Percentiles rank a stretch among this genome's conserved stretches.
phyloP scores from a whole-genome alignment of 176 grass and related monocot species.

The Juncus effusus region DNA sequence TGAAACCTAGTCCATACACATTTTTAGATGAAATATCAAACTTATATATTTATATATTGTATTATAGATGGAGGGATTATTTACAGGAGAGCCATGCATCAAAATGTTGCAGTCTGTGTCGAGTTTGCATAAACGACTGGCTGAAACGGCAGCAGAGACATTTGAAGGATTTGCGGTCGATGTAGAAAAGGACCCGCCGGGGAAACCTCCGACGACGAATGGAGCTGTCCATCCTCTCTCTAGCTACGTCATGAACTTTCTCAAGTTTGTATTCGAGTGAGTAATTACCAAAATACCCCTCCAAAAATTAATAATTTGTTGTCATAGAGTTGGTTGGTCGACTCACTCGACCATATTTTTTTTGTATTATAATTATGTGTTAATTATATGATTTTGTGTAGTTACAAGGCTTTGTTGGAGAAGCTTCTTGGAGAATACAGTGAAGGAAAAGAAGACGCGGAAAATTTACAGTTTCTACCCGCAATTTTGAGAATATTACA shows the following conservation, averaged over 20 bases:
- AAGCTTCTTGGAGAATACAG: conserved; percentile 39
- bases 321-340: too few species aligned
- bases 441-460: conserved; percentile 30
- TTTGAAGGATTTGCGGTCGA: conserved; percentile 45
- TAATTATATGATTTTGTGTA: conserved; percentile 14
- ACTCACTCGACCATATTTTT: too few species aligned
- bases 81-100: conserved; percentile 39
- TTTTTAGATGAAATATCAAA: too few species aligned
- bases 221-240: conserved; percentile 52
- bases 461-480: conserved; percentile 37
- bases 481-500: conserved; percentile 38
- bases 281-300: conserved; percentile 1
- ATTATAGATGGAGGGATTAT: conserved; percentile 52
- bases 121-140: conserved; percentile 39
- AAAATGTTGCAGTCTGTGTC: conserved; percentile 33
- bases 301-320: too few species aligned
- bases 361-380: too few species aligned
- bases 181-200: conserved; percentile 45
- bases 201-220: conserved; percentile 27
- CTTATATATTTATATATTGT: neutral
- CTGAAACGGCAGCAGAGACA: conserved; percentile 26
- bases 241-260: conserved; percentile 60
- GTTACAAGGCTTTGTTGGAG: conserved; percentile 45
- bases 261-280: conserved; percentile 58
- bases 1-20: too few species aligned